Evolutionary conservation across 768 basidiomycete genomes (phyloP).

Genomic region (Lactarius sp.): DNA sequence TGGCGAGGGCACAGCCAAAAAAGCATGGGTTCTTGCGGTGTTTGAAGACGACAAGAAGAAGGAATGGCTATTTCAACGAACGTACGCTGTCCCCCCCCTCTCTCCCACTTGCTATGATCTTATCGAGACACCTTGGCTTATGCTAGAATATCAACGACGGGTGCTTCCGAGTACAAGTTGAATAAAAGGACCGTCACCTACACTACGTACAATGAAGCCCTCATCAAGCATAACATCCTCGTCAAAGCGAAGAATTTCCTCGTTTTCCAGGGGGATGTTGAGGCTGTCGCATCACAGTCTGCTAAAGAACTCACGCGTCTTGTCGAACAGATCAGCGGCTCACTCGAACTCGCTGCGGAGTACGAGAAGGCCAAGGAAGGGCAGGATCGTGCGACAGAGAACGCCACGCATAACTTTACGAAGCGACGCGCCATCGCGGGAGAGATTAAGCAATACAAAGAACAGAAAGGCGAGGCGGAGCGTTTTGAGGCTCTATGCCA

Average conservation of each 20-base stretch:
- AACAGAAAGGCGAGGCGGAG: constrained; percentile 92
- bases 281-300: constrained; percentile 93
- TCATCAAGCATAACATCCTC: constrained; percentile 87
- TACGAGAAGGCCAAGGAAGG: constrained; percentile 87
- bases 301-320: constrained; percentile 84
- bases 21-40: constrained; percentile 94
- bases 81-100: constrained; percentile 48
- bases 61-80: constrained; percentile 89
- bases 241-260: constrained; percentile 99
- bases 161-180: constrained; percentile 87
- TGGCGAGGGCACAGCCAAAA: constrained; percentile 82
- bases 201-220: constrained; percentile 81
- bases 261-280: constrained; percentile 98
- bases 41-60: constrained; percentile 72
- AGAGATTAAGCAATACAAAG: constrained; percentile 96
- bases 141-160: constrained; percentile 76
- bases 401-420: constrained; percentile 90
- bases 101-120: neutral
- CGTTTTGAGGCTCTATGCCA: constrained; percentile 74
- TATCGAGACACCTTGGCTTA: neutral
- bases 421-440: constrained; percentile 90
- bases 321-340: constrained; percentile 95
- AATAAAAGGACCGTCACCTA: constrained; percentile 81
- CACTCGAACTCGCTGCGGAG: constrained; percentile 79
- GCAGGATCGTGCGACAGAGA: constrained; percentile 88